phyloP scores from a whole-genome alignment of 2,329 filamentous ascomycete genomes.

The Venturiaceae sp. region DNA sequence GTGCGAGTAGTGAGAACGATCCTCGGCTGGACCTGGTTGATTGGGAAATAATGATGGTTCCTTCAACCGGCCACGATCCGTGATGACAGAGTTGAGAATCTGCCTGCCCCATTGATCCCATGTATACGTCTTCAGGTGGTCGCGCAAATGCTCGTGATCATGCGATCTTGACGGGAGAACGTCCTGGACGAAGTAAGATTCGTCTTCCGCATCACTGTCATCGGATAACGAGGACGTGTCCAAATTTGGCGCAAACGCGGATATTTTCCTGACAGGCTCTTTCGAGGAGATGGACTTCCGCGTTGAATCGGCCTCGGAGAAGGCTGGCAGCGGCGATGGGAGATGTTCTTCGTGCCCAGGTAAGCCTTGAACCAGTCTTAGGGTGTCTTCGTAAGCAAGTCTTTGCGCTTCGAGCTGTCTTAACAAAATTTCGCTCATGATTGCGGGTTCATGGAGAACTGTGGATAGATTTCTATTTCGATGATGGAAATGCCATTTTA shows the following conservation, averaged over 20 bases:
- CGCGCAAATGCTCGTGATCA: constrained; percentile 33
- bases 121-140: constrained; percentile 32
- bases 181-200: constrained; percentile 26
- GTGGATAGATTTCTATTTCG: not conserved
- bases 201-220: constrained; percentile 24
- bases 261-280: not conserved
- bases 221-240: constrained; percentile 21
- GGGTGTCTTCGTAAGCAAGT: not conserved
- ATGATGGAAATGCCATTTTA: not conserved
- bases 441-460: not conserved
- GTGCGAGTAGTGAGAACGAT: constrained; percentile 34
- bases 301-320: not conserved
- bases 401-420: not conserved
- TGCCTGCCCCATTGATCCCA: constrained; percentile 31
- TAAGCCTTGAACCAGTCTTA: not conserved
- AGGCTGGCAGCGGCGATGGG: not conserved
- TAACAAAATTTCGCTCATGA: not conserved
- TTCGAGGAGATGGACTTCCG: not conserved
- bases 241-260: not conserved
- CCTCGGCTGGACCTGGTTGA: constrained; percentile 20
- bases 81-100: constrained; percentile 32
- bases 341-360: not conserved
- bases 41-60: constrained; percentile 31
- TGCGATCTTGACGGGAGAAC: constrained; percentile 28
- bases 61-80: constrained; percentile 33